Conservation (phyloP, 495 filamentous ascomycete species). For the Xylaria grammica region DNA sequence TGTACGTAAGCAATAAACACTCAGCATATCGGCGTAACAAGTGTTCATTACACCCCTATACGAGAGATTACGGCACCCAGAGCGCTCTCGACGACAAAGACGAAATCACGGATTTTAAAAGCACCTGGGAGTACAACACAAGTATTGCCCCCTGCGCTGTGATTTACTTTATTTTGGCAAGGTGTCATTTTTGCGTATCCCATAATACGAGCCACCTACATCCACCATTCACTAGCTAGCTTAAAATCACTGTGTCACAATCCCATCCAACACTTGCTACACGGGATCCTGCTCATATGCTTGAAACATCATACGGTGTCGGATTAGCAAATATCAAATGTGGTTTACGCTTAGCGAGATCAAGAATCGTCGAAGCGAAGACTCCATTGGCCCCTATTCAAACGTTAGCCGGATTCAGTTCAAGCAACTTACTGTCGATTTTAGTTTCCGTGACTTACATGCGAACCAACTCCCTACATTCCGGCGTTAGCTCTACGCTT, state of each 20-base stretch:
- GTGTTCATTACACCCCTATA: too few species aligned
- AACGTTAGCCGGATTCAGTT: slow-evolving; percentile 18
- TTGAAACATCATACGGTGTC: slow-evolving; percentile 21
- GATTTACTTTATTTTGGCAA: too few species aligned
- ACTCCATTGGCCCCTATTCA: slow-evolving; percentile 81
- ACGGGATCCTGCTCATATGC: not conserved
- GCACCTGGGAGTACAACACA: too few species aligned
- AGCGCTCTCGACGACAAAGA: too few species aligned
- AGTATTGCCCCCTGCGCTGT: too few species aligned
- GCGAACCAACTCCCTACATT: slow-evolving; percentile 87
- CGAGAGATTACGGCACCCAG: too few species aligned
- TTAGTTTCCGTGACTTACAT: slow-evolving; percentile 52
- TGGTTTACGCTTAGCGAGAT: slow-evolving; percentile 84
- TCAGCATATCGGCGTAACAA: too few species aligned
- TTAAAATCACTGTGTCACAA: not conserved
- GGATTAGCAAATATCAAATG: slow-evolving; percentile 72
- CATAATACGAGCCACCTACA: not conserved
- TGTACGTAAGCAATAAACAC: too few species aligned
- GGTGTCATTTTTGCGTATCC: not conserved
- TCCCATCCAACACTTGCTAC: not conserved
- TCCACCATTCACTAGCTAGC: not conserved
- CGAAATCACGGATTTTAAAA: too few species aligned
- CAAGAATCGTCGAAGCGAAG: slow-evolving; percentile 90
- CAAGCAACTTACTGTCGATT: too few species aligned
- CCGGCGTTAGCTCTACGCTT: slow-evolving; percentile 34